A percentile compares a stretch with the other conserved stretches of the same genome.
Conservation (phyloP, 306 rosid genomes). For the Pterocarpus macrocarpus region DNA sequence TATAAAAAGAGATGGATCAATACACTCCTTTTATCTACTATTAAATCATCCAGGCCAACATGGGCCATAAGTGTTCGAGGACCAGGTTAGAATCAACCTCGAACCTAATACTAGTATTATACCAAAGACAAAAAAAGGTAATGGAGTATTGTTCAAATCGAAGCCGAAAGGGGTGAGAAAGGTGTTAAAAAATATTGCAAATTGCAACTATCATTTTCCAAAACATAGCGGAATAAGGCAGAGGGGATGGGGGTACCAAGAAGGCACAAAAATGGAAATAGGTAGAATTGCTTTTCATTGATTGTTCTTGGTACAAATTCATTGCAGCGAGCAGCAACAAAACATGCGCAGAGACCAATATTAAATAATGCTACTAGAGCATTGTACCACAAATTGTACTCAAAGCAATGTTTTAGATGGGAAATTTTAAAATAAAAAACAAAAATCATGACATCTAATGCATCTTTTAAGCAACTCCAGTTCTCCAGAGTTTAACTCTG, state of each 20-base stretch:
- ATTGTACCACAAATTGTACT: slow-evolving; percentile 37
- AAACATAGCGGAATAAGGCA: slow-evolving; percentile 38
- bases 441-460: slow-evolving; percentile 26
- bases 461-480: slow-evolving; percentile 44
- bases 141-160: no score
- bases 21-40: no score
- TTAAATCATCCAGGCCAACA: no score
- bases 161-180: no score
- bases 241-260: slow-evolving; percentile 8
- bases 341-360: slow-evolving; percentile 41
- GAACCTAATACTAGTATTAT: no score
- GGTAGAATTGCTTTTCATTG: slow-evolving; percentile 37
- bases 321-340: slow-evolving; percentile 37
- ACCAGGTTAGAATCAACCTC: no score
- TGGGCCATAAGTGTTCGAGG: no score
- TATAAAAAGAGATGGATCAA: no score
- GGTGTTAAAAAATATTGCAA: slow-evolving; percentile 10
- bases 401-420: slow-evolving; percentile 37
- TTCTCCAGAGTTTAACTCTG: slow-evolving; percentile 28
- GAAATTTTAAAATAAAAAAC: not conserved
- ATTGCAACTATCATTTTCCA: not conserved
- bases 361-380: slow-evolving; percentile 44
- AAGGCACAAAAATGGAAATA: slow-evolving; percentile 41
- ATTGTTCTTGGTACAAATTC: slow-evolving; percentile 45
- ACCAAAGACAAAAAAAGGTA: no score